Conservation (phyloP, 139 green algal genomes). For the Astrephomene gubernaculifera region DNA sequence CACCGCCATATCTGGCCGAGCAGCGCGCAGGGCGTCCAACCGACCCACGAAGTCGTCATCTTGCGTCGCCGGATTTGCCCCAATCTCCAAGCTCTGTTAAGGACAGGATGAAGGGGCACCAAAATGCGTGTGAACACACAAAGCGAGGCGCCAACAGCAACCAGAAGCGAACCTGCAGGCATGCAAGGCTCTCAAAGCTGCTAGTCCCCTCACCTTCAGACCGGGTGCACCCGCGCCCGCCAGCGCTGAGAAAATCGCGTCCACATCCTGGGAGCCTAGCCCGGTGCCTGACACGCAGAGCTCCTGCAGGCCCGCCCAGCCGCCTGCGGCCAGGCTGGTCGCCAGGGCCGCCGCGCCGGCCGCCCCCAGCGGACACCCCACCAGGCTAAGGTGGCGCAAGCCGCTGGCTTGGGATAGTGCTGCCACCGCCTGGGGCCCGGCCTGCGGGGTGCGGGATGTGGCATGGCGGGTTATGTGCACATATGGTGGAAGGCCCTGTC, state of each 20-base stretch:
- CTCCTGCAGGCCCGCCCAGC: conserved; percentile 26
- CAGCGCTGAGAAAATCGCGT: not conserved
- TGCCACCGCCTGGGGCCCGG: not conserved
- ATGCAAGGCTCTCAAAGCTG: not conserved
- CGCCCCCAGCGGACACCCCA: conserved; percentile 11
- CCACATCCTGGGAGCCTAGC: not conserved
- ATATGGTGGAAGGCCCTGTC: not conserved
- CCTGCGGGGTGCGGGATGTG: not conserved
- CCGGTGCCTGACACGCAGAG: conserved; percentile 35
- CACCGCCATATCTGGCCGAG: not conserved
- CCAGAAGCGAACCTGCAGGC: not conserved
- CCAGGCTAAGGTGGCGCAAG: conserved; percentile 22
- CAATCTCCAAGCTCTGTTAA: conserved; percentile 21
- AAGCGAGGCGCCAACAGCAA: not conserved
- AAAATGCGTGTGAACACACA: not conserved
- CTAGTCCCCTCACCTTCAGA: not conserved
- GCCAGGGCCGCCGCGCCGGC: not conserved
- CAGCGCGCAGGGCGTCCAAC: not conserved
- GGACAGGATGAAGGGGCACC: not conserved
- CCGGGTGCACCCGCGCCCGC: conserved; percentile 4
- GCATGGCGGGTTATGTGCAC: not conserved
- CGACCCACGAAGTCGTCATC: not conserved
- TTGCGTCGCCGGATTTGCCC: not conserved
- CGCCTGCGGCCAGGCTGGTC: not conserved
- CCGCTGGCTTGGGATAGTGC: not conserved